Evolutionary conservation across 163 green algal species (phyloP).

Genomic region (Coccomyxa subellipsoidea): DNA sequence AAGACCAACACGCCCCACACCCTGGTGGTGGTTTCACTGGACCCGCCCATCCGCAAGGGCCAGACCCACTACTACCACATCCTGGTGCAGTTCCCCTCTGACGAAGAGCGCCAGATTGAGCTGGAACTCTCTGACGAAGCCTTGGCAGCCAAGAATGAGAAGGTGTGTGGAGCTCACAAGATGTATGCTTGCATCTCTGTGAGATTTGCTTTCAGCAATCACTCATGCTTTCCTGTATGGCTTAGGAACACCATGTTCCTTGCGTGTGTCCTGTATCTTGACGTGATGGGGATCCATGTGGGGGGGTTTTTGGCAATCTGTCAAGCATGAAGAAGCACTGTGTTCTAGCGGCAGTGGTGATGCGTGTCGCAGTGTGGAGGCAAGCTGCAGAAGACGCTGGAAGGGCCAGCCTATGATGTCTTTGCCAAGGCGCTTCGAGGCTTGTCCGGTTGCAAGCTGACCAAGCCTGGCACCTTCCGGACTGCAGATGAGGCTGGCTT

Average conservation of each 20-base stretch:
- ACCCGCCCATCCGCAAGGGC: conserved; percentile 90
- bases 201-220: no score
- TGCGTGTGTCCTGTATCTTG: no score
- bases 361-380: conserved; percentile 57
- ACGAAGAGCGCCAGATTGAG: conserved; percentile 72
- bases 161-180: no score
- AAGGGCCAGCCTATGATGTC: conserved; percentile 72
- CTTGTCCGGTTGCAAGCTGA: conserved; percentile 82
- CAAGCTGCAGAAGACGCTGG: conserved; percentile 64
- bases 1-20: conserved; percentile 85
- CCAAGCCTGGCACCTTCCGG: conserved; percentile 65
- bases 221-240: no score
- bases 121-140: conserved; percentile 79
- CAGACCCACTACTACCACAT: conserved; percentile 96
- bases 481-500: conserved; percentile 60
- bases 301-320: no score
- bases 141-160: conserved; percentile 80
- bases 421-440: conserved; percentile 81
- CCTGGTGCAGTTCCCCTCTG: conserved; percentile 73
- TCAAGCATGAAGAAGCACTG: no score
- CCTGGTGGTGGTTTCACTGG: conserved; percentile 83
- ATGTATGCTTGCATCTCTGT: no score
- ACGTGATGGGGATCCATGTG: no score
- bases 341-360: no score
- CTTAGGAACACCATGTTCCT: no score